Percentiles rank a stretch among this genome's conserved stretches.
Conservation (phyloP, 208 protist species). For the Wallacemonas collosoma region DNA sequence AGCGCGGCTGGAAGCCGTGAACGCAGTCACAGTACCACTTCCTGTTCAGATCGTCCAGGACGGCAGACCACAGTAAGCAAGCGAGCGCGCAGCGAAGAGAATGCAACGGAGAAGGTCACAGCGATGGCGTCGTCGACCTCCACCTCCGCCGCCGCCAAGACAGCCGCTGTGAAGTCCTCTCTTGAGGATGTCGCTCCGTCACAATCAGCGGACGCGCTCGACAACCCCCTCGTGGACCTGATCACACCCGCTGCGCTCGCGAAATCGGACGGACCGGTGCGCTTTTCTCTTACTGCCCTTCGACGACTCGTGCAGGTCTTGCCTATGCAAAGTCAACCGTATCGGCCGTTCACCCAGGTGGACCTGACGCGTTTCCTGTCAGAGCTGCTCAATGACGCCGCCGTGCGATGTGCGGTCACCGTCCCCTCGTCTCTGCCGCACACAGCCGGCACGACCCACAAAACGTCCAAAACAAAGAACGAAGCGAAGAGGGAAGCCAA, state of each 20-base stretch:
- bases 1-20: not conserved
- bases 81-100: conserved; percentile 11
- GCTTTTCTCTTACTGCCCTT: not conserved
- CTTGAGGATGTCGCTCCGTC: conserved; percentile 5
- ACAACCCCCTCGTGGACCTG: conserved; percentile 7
- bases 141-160: not conserved
- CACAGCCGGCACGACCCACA: not conserved
- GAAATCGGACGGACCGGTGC: not conserved
- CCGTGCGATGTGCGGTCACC: conserved; percentile 4
- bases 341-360: not conserved
- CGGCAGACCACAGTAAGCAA: not conserved
- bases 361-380: conserved; percentile 1
- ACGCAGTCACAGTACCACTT: not conserved
- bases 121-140: not conserved
- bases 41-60: not conserved
- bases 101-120: not conserved
- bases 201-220: not conserved
- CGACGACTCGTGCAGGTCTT: conserved; percentile 10
- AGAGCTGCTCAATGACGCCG: conserved; percentile 7
- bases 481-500: not conserved
- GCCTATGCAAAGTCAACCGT: conserved; percentile 8
- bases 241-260: not conserved
- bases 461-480: not conserved
- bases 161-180: not conserved
- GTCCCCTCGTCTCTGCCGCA: not conserved